These are phyloP conservation scores for Boeremia lycopersici DNA, from an alignment of 2,329 filamentous ascomycete genomes.

Conservation along the genomic window DNA sequence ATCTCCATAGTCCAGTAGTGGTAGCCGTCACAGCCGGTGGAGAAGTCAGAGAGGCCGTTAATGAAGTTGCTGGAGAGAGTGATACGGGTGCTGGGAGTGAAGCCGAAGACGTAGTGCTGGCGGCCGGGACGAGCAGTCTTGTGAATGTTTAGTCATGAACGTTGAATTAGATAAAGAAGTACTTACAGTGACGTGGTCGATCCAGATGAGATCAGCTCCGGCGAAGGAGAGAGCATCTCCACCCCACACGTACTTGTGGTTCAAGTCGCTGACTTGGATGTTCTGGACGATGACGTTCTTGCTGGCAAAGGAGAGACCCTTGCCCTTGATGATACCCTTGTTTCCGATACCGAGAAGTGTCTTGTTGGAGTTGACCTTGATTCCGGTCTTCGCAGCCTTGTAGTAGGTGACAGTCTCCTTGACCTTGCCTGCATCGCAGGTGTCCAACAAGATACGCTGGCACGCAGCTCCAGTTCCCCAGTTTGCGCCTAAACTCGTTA, in stretches of 20 bases:
- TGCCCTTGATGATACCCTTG: conserved; percentile 49
- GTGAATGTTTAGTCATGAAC: background rate
- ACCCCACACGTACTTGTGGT: conserved; percentile 47
- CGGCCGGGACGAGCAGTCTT: conserved; percentile 19
- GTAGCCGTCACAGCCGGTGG: conserved; percentile 24
- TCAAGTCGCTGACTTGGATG: conserved; percentile 45
- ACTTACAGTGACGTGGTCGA: conserved; percentile 32
- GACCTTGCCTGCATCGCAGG: conserved; percentile 2
- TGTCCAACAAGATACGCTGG: conserved; percentile 30
- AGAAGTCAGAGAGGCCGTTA: conserved; percentile 20
- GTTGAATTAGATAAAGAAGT: background rate
- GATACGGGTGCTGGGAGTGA: conserved; percentile 16
- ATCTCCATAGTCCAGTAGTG: conserved; percentile 29
- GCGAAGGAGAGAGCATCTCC: conserved; percentile 45
- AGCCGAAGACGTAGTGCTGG: conserved; percentile 21
- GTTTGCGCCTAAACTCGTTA: conserved; percentile 10
- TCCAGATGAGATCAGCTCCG: conserved; percentile 40
- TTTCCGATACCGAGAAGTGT: conserved; percentile 49
- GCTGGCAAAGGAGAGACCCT: conserved; percentile 46
- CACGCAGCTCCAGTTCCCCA: conserved; percentile 20
- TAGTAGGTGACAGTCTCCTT: conserved; percentile 34
- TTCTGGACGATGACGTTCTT: conserved; percentile 49
- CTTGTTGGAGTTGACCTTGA: conserved; percentile 49
- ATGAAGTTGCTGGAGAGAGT: conserved; percentile 26
- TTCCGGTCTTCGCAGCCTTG: conserved; percentile 33